phyloP scores from a whole-genome alignment of 371 early-diverging fungal species.

The Mycotypha africana region DNA sequence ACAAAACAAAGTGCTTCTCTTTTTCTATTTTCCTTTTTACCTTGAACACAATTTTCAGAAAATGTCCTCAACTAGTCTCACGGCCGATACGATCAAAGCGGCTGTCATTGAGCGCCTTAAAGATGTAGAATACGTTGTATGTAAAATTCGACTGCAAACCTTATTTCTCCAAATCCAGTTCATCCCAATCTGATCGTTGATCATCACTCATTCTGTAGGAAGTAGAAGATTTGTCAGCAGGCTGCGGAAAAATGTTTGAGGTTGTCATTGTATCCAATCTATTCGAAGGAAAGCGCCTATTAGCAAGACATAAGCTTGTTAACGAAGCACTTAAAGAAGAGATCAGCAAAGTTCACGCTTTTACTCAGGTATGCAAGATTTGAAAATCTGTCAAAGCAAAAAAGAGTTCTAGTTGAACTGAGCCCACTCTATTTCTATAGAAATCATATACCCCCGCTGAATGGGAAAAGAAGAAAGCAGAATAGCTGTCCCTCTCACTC shows the following conservation, averaged over 20 bases:
- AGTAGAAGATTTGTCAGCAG: slow-evolving; percentile 55
- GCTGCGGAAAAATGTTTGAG: slow-evolving; percentile 81
- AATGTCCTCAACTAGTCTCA: slow-evolving; percentile 47
- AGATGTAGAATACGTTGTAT: slow-evolving; percentile 61
- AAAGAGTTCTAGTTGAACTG: no score
- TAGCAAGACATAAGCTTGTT: slow-evolving; percentile 74
- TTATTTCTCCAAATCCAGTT: background rate
- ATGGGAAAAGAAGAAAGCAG: slow-evolving; percentile 45
- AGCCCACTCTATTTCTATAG: slow-evolving; percentile 21
- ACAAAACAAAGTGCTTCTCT: no score
- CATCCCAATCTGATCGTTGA: no score
- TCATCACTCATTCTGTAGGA: no score
- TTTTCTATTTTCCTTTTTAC: slow-evolving; percentile 4
- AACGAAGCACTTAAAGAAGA: slow-evolving; percentile 74
- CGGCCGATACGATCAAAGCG: slow-evolving; percentile 46
- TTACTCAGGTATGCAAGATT: slow-evolving; percentile 78
- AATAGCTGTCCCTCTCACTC: no score
- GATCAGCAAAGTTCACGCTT: slow-evolving; percentile 76
- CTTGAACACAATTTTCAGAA: slow-evolving; percentile 12
- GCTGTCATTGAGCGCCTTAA: slow-evolving; percentile 47
- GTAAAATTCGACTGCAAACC: slow-evolving; percentile 6
- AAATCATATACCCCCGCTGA: slow-evolving; percentile 74
- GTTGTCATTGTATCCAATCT: slow-evolving; percentile 65
- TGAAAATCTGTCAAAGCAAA: no score
- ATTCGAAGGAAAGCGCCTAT: slow-evolving; percentile 66